Evolutionary conservation across 1,284 basidiomycete species (phyloP).

Genomic region (Pseudozyma pruni): DNA sequence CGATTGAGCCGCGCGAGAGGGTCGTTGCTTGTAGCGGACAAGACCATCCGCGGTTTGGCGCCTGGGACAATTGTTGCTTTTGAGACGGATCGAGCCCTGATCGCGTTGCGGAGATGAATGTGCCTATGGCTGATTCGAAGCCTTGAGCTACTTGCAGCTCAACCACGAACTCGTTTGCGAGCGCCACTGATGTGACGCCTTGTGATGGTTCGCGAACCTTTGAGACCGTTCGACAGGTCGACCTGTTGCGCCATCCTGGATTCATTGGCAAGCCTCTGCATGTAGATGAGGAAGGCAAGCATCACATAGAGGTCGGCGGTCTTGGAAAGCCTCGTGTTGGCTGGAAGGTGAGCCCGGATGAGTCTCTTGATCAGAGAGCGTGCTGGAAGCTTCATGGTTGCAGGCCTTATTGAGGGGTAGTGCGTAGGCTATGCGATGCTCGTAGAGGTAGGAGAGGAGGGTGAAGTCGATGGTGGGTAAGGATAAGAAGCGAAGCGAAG

Average conservation of each 20-base stretch:
- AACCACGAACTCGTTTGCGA: constrained; percentile 41
- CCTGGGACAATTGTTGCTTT: too few species aligned
- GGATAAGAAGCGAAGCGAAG: constrained; percentile 1
- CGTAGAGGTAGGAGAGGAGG: not conserved
- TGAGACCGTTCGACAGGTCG: constrained; percentile 39
- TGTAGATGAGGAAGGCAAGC: constrained; percentile 46
- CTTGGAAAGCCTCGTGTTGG: constrained; percentile 42
- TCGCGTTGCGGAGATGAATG: too few species aligned
- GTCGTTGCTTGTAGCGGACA: too few species aligned
- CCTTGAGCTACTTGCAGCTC: not conserved
- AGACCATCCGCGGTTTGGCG: too few species aligned
- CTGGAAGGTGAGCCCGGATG: constrained; percentile 39
- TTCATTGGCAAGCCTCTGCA: constrained; percentile 47
- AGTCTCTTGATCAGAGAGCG: constrained; percentile 43
- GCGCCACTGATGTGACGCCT: constrained; percentile 43
- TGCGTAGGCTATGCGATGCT: not conserved
- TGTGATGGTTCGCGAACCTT: constrained; percentile 27
- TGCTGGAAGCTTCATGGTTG: constrained; percentile 42
- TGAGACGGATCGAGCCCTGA: too few species aligned
- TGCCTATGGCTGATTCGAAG: too few species aligned
- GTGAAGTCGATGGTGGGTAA: constrained; percentile 2
- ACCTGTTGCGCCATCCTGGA: constrained; percentile 40
- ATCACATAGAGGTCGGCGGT: constrained; percentile 45
- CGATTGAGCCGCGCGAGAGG: too few species aligned
- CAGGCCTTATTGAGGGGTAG: not conserved